Base-by-base conservation (phyloP, 495 filamentous ascomycete genomes). In the Aspergillus homomorphus region DNA sequence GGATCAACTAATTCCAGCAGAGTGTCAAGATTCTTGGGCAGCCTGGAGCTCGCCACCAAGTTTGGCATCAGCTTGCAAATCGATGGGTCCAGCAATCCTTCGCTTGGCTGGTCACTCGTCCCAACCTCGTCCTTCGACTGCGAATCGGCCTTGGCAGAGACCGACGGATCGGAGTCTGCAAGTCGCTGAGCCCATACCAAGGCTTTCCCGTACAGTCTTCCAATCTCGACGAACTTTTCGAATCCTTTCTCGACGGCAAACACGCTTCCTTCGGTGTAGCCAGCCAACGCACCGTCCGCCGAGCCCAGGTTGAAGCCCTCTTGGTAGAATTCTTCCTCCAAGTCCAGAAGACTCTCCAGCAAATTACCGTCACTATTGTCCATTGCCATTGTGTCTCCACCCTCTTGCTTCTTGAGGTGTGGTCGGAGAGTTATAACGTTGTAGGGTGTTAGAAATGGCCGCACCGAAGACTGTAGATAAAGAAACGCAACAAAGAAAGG, bases 181-280 rank as follows among this genome's bases (percentile, higher is more conserved):
- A 87, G 71, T 61, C 87, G 75, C 19, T 84, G 82, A 42, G 87
- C 83, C 94, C 92, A 98, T 42, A 98, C 82, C 0, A 87, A 71
- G 3, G 89, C 84, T 66, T 84, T 86, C n/a, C 94, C 92, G 64
- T 92, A 88, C 20, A 99, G 68, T 54, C 78, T 79, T 1, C 94
- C 95, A 64, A 91, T 81, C 57, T 89, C 86, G 15, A 85, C 62
- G 64, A 90, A 96, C 73, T 96, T 97, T 66, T 94, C 89, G 58
- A 93, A 98, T 1, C 92, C 94, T 62, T 94, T 95, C 66, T 95
- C 89, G 3, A 98, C 81, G 0, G 93, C 94, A 68, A 98, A 90
- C 14, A 89, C 79, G 38, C 89, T 88, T 42, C 95, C 95, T 81
- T 99, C 94, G 48, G 88, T 83, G 26, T 84, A 86, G 12, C 95